Evolutionary conservation across 169 alveolate genomes (phyloP).

Genomic region (Amoebophrya sp.): DNA sequence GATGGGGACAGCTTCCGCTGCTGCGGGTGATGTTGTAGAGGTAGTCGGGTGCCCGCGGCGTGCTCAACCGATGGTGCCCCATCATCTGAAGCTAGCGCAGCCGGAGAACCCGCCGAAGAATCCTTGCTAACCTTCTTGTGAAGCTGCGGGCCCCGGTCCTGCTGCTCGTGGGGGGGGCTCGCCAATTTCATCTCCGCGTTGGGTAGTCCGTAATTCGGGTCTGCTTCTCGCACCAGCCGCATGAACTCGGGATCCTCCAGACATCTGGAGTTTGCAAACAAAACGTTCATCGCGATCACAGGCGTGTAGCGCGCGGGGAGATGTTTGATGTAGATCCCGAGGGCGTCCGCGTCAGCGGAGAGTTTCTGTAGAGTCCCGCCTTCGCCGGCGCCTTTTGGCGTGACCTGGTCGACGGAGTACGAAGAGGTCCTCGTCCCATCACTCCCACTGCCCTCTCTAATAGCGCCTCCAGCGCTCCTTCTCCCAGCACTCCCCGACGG

Average conservation of each 20-base stretch:
- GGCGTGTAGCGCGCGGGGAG: not conserved
- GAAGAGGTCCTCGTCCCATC: no score
- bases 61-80: not conserved
- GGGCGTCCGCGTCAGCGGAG: not conserved
- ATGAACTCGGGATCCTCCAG: not conserved
- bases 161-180: not conserved
- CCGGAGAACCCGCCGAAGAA: not conserved
- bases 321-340: not conserved
- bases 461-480: no score
- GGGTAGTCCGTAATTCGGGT: not conserved
- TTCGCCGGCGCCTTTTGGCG: no score
- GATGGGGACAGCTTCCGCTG: no score
- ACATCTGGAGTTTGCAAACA: not conserved
- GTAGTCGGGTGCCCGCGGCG: not conserved
- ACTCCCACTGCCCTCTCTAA: no score
- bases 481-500: no score
- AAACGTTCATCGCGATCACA: not conserved
- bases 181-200: not conserved
- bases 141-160: not conserved
- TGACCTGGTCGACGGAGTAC: no score
- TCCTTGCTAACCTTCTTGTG: not conserved
- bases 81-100: not conserved
- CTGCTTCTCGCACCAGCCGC: not conserved
- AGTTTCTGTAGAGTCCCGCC: no score
- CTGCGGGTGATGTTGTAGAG: no score